Percentiles rank a stretch among this genome's conserved stretches.
These are phyloP conservation scores for Ogataea saltuana DNA, from an alignment of 805 yeast species.

Conservation along the genomic window DNA sequence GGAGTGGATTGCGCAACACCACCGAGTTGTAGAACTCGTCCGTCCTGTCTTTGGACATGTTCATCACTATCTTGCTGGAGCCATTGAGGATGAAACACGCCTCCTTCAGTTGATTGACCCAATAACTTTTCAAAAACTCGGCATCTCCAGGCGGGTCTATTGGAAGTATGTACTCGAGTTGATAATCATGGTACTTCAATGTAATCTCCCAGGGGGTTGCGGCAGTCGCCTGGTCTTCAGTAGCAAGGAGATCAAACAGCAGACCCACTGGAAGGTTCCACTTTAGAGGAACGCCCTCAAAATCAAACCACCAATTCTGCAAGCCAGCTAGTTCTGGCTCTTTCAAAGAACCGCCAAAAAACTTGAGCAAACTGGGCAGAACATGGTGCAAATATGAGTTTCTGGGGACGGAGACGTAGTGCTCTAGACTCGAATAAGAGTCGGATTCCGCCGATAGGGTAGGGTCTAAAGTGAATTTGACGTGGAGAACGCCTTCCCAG, in stretches of 20 bases:
- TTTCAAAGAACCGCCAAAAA: conserved; percentile 37
- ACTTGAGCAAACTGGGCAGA: conserved; percentile 38
- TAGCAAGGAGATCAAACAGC: conserved; percentile 47
- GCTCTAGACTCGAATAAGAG: conserved; percentile 10
- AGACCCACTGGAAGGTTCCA: conserved; percentile 83
- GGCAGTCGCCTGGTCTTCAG: conserved; percentile 13
- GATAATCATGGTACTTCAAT: conserved; percentile 44
- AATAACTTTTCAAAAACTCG: conserved; percentile 45
- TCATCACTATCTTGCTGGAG: conserved; percentile 78
- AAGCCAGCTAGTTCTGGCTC: conserved; percentile 23
- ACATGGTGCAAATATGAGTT: conserved; percentile 54
- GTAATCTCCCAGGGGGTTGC: conserved; percentile 45
- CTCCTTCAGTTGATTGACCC: conserved; percentile 84
- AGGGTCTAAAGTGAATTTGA: conserved; percentile 35
- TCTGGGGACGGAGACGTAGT: conserved; percentile 36
- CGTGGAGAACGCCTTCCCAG: conserved; percentile 58
- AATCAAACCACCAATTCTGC: conserved; percentile 63
- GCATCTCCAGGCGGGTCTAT: conserved; percentile 16
- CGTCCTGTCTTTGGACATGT: conserved; percentile 63
- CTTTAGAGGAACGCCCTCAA: conserved; percentile 59
- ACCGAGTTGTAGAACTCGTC: conserved; percentile 53
- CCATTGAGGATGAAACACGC: conserved; percentile 75
- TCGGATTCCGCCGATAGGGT: conserved; percentile 13
- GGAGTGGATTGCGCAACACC: conserved; percentile 26
- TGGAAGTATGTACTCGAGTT: conserved; percentile 47